A percentile compares a stretch with the other conserved stretches of the same genome.
Conservation (phyloP, 1,284 basidiomycete genomes). For the Austropuccinia psidii region DNA sequence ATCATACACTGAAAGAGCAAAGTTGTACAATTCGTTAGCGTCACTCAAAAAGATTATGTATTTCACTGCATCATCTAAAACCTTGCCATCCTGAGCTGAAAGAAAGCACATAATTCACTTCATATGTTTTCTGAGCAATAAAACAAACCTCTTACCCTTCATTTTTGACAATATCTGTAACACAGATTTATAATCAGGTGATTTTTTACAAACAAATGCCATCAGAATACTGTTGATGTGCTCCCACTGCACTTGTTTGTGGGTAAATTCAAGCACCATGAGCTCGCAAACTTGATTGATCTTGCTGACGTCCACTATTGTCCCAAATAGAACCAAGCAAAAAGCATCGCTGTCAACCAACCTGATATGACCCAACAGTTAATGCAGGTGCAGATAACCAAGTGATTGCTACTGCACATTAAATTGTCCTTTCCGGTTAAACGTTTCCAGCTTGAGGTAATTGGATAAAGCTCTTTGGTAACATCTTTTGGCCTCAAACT, state of each 20-base stretch:
- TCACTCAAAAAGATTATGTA: conserved; percentile 98
- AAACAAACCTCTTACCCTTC: conserved; percentile 54
- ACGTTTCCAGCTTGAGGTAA: conserved; percentile 15
- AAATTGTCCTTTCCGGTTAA: background rate
- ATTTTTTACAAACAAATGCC: conserved; percentile 81
- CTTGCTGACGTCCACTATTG: conserved; percentile 49
- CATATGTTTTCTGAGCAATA: no score
- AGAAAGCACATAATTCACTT: no score
- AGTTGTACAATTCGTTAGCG: conserved; percentile 82
- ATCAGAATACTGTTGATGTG: conserved; percentile 89
- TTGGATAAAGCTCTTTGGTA: conserved; percentile 13
- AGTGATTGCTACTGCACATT: no score
- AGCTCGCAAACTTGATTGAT: conserved; percentile 71
- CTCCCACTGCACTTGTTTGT: conserved; percentile 58
- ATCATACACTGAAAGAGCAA: conserved; percentile 97
- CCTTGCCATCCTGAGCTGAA: conserved; percentile 61
- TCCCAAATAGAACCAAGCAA: conserved; percentile 31
- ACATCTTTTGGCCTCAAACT: conserved; percentile 58
- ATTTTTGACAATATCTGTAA: conserved; percentile 68
- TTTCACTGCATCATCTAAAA: conserved; percentile 92
- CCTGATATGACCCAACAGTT: background rate
- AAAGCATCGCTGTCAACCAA: no score
- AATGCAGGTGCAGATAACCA: no score
- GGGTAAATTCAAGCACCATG: conserved; percentile 65
- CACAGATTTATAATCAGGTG: conserved; percentile 82